phyloP scores from a whole-genome alignment of 1,139 yeast species.

The Yarrowia galli region DNA sequence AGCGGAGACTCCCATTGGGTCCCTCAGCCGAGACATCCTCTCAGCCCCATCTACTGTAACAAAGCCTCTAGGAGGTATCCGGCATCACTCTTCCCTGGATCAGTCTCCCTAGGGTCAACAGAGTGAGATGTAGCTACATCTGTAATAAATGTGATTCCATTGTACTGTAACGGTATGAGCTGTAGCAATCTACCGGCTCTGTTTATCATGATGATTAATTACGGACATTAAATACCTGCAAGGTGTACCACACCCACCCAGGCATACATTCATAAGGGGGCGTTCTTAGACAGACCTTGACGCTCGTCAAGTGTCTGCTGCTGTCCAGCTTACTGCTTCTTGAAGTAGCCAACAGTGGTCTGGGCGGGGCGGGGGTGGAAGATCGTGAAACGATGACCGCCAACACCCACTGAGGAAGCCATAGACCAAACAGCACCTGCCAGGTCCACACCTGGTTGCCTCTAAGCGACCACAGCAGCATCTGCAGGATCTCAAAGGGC shows the following conservation, averaged over 20 bases:
- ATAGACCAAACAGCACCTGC: constrained; percentile 73
- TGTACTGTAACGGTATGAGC: neutral
- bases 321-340: neutral
- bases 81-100: too few relatives aligned
- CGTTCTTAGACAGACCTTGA: too few relatives aligned
- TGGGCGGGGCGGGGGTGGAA: constrained; percentile 3
- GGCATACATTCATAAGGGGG: neutral
- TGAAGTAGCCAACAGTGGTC: constrained; percentile 21
- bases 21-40: constrained; percentile 4
- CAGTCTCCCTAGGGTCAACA: too few relatives aligned
- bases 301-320: too few relatives aligned
- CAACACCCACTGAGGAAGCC: constrained; percentile 84
- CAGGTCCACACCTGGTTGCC: constrained; percentile 88
- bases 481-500: constrained; percentile 52
- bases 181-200: too few relatives aligned
- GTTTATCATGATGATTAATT: neutral
- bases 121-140: too few relatives aligned
- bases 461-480: constrained; percentile 68
- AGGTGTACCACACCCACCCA: neutral
- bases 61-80: neutral
- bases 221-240: constrained; percentile 2
- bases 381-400: constrained; percentile 52
- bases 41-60: neutral
- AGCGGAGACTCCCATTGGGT: neutral
- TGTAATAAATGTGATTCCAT: neutral